Percentiles rank a stretch among this genome's conserved stretches.
Evolutionary conservation across 176 grass and related monocot species (phyloP).

Genomic region (Musa acuminata): DNA sequence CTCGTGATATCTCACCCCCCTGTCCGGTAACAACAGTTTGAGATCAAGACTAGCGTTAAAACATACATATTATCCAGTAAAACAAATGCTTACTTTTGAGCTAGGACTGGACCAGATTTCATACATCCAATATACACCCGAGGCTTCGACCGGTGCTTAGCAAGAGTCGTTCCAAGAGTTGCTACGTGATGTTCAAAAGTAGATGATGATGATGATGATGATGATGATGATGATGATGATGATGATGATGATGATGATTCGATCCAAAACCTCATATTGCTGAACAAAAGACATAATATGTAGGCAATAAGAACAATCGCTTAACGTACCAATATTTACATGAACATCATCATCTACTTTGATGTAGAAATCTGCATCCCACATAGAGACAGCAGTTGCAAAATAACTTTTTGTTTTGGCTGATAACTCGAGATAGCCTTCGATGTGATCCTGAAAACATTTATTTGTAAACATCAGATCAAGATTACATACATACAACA

Average conservation of each 20-base stretch:
- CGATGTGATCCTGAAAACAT: conserved; percentile 68
- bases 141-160: conserved; percentile 61
- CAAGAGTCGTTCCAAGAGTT: conserved; percentile 60
- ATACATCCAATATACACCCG: conserved; percentile 83
- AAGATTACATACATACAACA: neutral
- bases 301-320: neutral
- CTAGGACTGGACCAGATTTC: conserved; percentile 82
- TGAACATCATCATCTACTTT: conserved; percentile 96
- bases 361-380: conserved; percentile 92
- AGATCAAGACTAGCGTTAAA: neutral
- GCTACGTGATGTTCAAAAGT: conserved; percentile 27
- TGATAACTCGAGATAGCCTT: conserved; percentile 85
- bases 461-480: neutral
- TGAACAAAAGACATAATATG: neutral
- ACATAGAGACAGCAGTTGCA: conserved; percentile 58
- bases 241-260: too few relatives aligned
- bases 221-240: too few relatives aligned
- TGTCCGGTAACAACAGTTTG: neutral
- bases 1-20: conserved; percentile 43
- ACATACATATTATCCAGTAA: neutral
- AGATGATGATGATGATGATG: too few relatives aligned
- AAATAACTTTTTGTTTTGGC: conserved; percentile 82
- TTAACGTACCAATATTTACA: conserved; percentile 79
- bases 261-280: neutral
- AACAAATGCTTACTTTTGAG: conserved; percentile 57